A percentile compares a stretch with the other conserved stretches of the same genome.
phyloP scores from a whole-genome alignment of 805 yeast genomes.

The Metschnikowia cubensis region DNA sequence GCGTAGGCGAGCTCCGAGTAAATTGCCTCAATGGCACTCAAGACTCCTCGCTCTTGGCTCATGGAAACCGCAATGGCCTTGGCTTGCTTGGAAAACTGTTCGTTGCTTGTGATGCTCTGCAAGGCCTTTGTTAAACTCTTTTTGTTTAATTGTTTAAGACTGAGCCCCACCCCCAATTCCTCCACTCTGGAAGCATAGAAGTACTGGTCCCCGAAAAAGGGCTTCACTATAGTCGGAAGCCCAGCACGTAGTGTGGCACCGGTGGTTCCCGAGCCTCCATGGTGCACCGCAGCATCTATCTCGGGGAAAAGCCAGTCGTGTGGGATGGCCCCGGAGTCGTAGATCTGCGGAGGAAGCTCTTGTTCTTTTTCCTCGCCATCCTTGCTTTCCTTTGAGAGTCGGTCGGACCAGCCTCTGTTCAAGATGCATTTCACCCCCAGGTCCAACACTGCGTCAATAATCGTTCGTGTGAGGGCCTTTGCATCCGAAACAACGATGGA shows the following conservation, averaged over 20 bases:
- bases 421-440: conserved; percentile 84
- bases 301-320: conserved; percentile 93
- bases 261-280: conserved; percentile 96
- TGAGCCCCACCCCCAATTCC: conserved; percentile 82
- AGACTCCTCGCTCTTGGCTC: conserved; percentile 74
- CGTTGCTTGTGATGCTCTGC: conserved; percentile 60
- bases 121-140: conserved; percentile 64
- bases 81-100: conserved; percentile 67
- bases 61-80: conserved; percentile 57
- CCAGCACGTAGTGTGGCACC: conserved; percentile 89
- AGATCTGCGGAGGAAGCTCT: conserved; percentile 63
- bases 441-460: conserved; percentile 70
- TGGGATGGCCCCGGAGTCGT: conserved; percentile 68
- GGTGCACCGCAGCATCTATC: conserved; percentile 93
- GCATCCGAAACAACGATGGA: conserved; percentile 90
- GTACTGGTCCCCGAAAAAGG: conserved; percentile 95
- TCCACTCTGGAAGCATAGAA: conserved; percentile 86
- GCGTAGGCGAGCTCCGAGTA: conserved; percentile 80
- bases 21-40: conserved; percentile 69
- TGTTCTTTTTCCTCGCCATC: conserved; percentile 28
- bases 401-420: conserved; percentile 93
- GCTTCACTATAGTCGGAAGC: conserved; percentile 84
- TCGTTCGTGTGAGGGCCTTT: conserved; percentile 67
- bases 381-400: conserved; percentile 38
- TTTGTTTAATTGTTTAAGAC: conserved; percentile 62